These are phyloP conservation scores for Acrocalymma vagum DNA, from an alignment of 2,329 filamentous ascomycete species.

Conservation along the genomic window DNA sequence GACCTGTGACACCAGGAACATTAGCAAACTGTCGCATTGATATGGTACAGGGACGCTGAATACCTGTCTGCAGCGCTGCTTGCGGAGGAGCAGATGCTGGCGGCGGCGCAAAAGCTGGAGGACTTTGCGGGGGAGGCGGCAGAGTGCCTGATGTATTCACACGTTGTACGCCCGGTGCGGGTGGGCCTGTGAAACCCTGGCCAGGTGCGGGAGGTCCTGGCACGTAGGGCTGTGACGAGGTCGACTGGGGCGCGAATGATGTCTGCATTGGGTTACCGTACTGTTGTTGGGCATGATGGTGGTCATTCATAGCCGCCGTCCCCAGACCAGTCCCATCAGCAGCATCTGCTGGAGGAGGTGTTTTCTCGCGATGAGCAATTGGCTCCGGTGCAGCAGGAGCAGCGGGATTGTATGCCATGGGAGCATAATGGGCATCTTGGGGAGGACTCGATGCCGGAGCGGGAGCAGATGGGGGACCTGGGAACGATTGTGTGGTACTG, in stretches of 20 bases:
- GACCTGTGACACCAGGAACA: slow-evolving; percentile 44
- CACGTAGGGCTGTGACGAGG: slow-evolving; percentile 48
- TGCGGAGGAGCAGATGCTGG: slow-evolving; percentile 38
- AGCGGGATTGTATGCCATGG: slow-evolving; percentile 81
- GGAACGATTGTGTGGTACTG: slow-evolving; percentile 48
- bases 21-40: slow-evolving; percentile 49
- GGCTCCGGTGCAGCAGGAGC: slow-evolving; percentile 78
- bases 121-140: slow-evolving; percentile 42
- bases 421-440: slow-evolving; percentile 60
- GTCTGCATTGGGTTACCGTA: slow-evolving; percentile 42
- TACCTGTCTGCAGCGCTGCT: slow-evolving; percentile 31
- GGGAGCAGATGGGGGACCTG: slow-evolving; percentile 46
- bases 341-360: slow-evolving; percentile 75
- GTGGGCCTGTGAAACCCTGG: slow-evolving; percentile 42
- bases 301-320: slow-evolving; percentile 49
- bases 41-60: slow-evolving; percentile 41
- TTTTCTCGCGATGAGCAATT: slow-evolving; percentile 79
- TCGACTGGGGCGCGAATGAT: slow-evolving; percentile 43
- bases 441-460: slow-evolving; percentile 34
- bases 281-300: slow-evolving; percentile 38
- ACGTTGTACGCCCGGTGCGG: slow-evolving; percentile 39
- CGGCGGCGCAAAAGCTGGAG: slow-evolving; percentile 50
- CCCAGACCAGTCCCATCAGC: slow-evolving; percentile 57
- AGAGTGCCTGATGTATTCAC: slow-evolving; percentile 45
- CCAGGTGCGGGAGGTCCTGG: slow-evolving; percentile 51